phyloP scores from a whole-genome alignment of 768 basidiomycete genomes.

The Termitomyces sp. region DNA sequence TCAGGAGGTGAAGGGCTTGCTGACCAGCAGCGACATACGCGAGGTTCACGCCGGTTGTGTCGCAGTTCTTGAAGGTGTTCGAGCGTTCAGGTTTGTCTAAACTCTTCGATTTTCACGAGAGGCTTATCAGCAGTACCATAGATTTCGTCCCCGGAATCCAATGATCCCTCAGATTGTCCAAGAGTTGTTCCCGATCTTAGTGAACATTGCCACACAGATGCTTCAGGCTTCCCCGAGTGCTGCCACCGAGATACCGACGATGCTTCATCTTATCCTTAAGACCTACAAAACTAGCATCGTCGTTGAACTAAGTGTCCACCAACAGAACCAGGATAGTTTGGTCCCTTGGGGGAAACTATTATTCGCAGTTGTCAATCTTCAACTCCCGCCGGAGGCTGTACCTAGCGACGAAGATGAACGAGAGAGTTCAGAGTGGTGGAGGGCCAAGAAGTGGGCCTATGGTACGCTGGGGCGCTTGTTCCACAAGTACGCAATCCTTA shows the following conservation, averaged over 20 bases:
- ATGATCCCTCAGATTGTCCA: conserved; percentile 55
- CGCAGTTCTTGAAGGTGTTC: conserved; percentile 71
- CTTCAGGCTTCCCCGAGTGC: conserved; percentile 56
- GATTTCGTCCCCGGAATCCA: conserved; percentile 67
- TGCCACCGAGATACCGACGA: conserved; percentile 74
- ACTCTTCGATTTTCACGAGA: background rate
- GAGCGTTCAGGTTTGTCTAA: conserved; percentile 63
- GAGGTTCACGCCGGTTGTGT: conserved; percentile 83
- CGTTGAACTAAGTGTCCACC: conserved; percentile 68
- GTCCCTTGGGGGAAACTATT: conserved; percentile 87
- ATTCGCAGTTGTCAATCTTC: conserved; percentile 74
- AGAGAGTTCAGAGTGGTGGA: conserved; percentile 86
- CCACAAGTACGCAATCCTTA: conserved; percentile 46
- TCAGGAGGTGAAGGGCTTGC: conserved; percentile 61
- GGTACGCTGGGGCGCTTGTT: conserved; percentile 76
- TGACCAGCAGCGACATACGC: conserved; percentile 59
- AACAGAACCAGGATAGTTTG: conserved; percentile 70
- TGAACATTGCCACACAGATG: conserved; percentile 69
- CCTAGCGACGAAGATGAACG: conserved; percentile 73
- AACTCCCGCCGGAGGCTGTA: conserved; percentile 60
- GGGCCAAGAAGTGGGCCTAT: conserved; percentile 92
- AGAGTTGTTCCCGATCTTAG: conserved; percentile 71
- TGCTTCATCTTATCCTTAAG: conserved; percentile 86
- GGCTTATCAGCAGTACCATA: conserved; percentile 21
- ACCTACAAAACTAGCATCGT: conserved; percentile 81